Evolutionary conservation across 441 rosid genomes (phyloP).

Genomic region (Codiaeum variegatum): DNA sequence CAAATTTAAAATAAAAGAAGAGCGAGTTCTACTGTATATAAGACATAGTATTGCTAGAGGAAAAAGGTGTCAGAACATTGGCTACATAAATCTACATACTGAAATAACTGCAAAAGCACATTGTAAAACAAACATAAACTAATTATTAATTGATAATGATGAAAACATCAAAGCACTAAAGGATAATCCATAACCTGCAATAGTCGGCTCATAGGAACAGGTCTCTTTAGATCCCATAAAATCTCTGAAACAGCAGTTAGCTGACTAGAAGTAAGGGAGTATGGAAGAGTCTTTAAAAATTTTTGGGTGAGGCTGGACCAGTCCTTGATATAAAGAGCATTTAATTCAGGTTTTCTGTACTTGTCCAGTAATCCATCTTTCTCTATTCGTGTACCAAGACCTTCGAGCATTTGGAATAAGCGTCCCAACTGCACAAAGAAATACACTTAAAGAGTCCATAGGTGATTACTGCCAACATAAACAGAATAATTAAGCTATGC

Average conservation of each 20-base stretch:
- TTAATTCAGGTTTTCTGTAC: constrained; percentile 61
- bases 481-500: not conserved
- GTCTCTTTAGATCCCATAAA: constrained; percentile 89
- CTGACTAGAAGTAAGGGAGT: constrained; percentile 87
- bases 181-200: constrained; percentile 64
- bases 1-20: not conserved
- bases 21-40: not conserved
- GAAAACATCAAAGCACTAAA: constrained; percentile 15
- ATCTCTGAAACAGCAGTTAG: constrained; percentile 87
- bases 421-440: constrained; percentile 68
- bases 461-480: not conserved
- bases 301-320: constrained; percentile 81
- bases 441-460: constrained; percentile 17
- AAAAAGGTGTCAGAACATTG: not conserved
- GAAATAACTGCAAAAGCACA: not conserved
- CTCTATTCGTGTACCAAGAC: constrained; percentile 71
- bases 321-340: constrained; percentile 51
- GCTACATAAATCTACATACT: not conserved
- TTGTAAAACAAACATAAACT: constrained; percentile 1
- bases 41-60: not conserved
- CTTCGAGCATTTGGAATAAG: constrained; percentile 90
- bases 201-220: constrained; percentile 91
- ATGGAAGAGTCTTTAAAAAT: constrained; percentile 75
- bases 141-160: not conserved
- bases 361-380: constrained; percentile 78